A percentile compares a stretch with the other conserved stretches of the same genome.
Conservation (phyloP, 1,284 basidiomycete species). For the Fomitopsis betulina region DNA sequence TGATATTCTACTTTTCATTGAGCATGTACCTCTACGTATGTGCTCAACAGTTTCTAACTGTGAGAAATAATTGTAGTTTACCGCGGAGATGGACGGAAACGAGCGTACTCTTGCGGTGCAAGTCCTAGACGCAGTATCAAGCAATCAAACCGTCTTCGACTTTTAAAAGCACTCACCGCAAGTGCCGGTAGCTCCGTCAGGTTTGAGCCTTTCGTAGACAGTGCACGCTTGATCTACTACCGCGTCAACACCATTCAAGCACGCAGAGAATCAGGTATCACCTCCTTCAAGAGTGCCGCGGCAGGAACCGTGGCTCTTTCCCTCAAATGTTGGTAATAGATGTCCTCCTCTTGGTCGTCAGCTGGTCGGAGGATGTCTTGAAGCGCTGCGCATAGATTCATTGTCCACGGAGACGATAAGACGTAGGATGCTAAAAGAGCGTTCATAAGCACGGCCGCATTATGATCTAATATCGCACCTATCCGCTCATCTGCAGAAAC, state of each 20-base stretch:
- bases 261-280: background rate
- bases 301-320: no score
- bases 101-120: background rate
- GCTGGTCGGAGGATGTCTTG: constrained; percentile 4
- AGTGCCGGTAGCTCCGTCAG: no score
- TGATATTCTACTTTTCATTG: no score
- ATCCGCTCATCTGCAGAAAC: constrained; percentile 21
- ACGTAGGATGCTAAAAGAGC: constrained; percentile 28
- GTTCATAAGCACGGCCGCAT: background rate
- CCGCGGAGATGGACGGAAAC: background rate
- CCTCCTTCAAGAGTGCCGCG: background rate
- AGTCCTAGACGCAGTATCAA: no score
- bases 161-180: no score
- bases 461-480: constrained; percentile 26
- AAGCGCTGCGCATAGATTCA: constrained; percentile 32
- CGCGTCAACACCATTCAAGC: no score
- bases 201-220: background rate
- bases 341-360: background rate
- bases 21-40: no score
- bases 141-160: no score
- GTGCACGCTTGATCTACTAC: background rate
- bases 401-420: constrained; percentile 45
- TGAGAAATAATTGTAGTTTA: background rate
- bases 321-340: background rate
- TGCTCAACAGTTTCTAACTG: no score